Evolutionary conservation across 2,329 filamentous ascomycete genomes (phyloP).

Genomic region (Aquanectria penicillioides): DNA sequence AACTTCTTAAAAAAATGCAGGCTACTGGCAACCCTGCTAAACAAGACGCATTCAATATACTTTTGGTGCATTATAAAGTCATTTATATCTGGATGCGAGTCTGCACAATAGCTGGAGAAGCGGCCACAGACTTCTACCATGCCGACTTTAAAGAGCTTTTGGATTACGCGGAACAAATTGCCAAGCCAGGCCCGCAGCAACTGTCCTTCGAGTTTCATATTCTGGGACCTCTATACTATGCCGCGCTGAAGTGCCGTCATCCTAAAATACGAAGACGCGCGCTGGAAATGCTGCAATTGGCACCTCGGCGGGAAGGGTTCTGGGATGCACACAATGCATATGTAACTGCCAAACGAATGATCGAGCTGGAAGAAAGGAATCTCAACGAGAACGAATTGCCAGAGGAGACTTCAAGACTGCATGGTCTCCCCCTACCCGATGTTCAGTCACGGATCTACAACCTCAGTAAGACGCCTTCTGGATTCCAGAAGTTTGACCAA

Average conservation of each 20-base stretch:
- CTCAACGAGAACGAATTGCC: not conserved
- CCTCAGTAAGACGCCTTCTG: not conserved
- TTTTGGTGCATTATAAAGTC: constrained; percentile 10
- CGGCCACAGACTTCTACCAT: constrained; percentile 2
- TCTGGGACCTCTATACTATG: constrained; percentile 9
- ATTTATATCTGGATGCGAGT: constrained; percentile 13
- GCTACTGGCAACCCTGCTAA: not conserved
- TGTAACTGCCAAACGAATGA: constrained; percentile 13
- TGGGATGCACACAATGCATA: constrained; percentile 14
- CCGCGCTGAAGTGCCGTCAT: constrained; percentile 10
- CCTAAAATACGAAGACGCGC: constrained; percentile 11
- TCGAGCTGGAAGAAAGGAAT: constrained; percentile 11
- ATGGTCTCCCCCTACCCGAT: constrained; percentile 1
- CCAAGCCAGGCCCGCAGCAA: not conserved
- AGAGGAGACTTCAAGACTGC: constrained; percentile 1
- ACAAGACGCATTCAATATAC: not conserved
- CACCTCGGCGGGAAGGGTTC: constrained; percentile 6
- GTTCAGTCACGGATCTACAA: not conserved
- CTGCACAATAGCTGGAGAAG: constrained; percentile 7
- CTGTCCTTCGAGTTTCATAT: constrained; percentile 14
- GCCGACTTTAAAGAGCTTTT: constrained; percentile 13
- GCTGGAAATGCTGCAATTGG: constrained; percentile 1
- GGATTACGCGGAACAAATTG: not conserved
- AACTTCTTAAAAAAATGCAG: constrained; percentile 4
- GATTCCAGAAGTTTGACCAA: not conserved